Evolutionary conservation across 805 yeast species (phyloP).

Genomic region (Wickerhamomyces canadensis): DNA sequence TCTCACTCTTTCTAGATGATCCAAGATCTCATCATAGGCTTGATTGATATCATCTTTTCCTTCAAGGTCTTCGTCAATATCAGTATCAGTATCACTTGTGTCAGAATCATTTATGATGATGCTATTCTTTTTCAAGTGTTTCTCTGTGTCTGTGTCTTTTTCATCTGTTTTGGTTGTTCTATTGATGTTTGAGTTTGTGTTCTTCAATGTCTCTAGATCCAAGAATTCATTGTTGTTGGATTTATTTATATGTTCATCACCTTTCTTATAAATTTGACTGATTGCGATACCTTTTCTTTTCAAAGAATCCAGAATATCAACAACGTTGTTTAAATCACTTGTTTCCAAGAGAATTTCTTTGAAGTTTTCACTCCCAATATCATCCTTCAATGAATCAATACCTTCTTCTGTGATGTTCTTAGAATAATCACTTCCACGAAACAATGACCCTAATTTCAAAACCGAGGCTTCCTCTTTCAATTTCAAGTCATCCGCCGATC

Average conservation of each 20-base stretch:
- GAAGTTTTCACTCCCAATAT: conserved; percentile 30
- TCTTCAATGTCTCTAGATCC: conserved; percentile 17
- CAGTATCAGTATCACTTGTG: conserved; percentile 2
- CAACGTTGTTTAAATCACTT: conserved; percentile 31
- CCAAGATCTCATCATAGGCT: conserved; percentile 37
- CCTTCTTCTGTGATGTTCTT: conserved; percentile 20
- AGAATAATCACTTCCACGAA: conserved; percentile 11
- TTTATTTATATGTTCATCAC: not conserved
- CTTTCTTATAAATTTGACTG: conserved; percentile 26
- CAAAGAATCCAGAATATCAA: conserved; percentile 32
- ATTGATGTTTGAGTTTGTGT: conserved; percentile 10
- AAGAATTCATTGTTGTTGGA: conserved; percentile 1
- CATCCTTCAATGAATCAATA: conserved; percentile 21
- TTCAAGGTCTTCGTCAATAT: conserved; percentile 2
- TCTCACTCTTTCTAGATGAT: conserved; percentile 31
- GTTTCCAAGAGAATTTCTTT: conserved; percentile 32
- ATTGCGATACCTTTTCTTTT: conserved; percentile 36
- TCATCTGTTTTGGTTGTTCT: not conserved
- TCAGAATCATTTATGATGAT: too few species aligned
- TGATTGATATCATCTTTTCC: conserved; percentile 14
- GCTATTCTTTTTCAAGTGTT: too few species aligned
- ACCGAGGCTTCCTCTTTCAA: conserved; percentile 22
- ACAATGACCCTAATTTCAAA: conserved; percentile 13
- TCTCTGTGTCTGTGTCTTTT: not conserved
- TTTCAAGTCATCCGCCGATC: conserved; percentile 14